Base-by-base conservation (phyloP, 768 basidiomycete genomes). In the Lactifluus echinatus region DNA sequence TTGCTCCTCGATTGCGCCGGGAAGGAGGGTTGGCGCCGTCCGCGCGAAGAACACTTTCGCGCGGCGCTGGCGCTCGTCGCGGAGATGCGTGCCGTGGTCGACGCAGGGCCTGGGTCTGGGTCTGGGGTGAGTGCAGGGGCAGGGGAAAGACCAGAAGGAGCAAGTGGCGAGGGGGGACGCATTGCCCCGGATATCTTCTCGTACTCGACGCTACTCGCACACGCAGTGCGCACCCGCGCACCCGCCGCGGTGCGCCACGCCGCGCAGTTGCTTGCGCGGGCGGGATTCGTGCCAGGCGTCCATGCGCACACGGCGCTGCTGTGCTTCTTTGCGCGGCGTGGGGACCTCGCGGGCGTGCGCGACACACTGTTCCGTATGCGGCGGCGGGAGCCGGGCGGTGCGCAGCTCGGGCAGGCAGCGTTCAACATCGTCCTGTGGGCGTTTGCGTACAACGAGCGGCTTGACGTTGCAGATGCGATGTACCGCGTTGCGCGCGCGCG, bases 391-490 rank as follows among this genome's bases (percentile, higher is more conserved):
- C n/a, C 2, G n/a, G 17, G 14, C 1, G 37, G 69, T 26, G 52
- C 80, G 47, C 74, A 78, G 37, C 65, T 90, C 15, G 80, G 81
- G 7, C 61, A 87, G 21, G 84, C 85, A 52, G 85, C 83, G 11
- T 65, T 85, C 62, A 92, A 91, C 65, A 76, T 80, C 7, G 81
- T 79, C 63, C 71, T 93, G 8, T 86, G 82, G 83, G 84, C 84
- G 0, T 90, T 79, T 68, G 79, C 78, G 17, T 72, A 72, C 36
- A 76, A 75, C 50, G 69, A 73, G 14, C 78, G 76, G 19, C 63
- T 83, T 21, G 81, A 85, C 53, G 60, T 85, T n/a, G 81, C 80
- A 1, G 66, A 70, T 55, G 72, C 74, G 59, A 77, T 92, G 29
- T 93, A 90, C 63, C 79, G 79, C 51, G 63, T 75, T 24, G 59